A percentile compares a stretch with the other conserved stretches of the same genome.
These are phyloP conservation scores for Butyriboletus loyo DNA, from an alignment of 768 basidiomycete genomes.

Conservation along the genomic window DNA sequence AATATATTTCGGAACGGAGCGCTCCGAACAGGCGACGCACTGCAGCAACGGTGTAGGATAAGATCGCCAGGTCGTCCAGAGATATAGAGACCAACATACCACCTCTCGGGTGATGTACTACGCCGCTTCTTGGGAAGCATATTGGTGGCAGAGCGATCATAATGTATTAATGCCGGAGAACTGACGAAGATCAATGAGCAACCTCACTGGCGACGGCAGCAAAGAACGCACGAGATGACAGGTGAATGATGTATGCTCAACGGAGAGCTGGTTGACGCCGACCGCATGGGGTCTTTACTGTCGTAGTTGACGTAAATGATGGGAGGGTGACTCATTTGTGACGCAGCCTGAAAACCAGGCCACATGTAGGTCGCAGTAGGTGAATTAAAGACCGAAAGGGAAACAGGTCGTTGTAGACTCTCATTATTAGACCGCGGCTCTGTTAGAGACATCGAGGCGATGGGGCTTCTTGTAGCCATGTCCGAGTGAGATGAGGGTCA, in stretches of 20 bases:
- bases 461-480: slow-evolving; percentile 18
- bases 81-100: slow-evolving; percentile 18
- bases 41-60: slow-evolving; percentile 9
- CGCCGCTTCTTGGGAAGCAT: slow-evolving; percentile 33
- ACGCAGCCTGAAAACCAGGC: slow-evolving; percentile 45
- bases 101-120: slow-evolving; percentile 30
- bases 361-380: slow-evolving; percentile 46
- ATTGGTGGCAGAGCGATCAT: slow-evolving; percentile 28
- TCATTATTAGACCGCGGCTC: slow-evolving; percentile 24
- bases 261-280: slow-evolving; percentile 29
- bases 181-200: slow-evolving; percentile 19
- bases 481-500: slow-evolving; percentile 18
- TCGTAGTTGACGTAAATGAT: slow-evolving; percentile 38
- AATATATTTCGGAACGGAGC: slow-evolving; percentile 16
- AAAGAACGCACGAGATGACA: slow-evolving; percentile 29
- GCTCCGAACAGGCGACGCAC: slow-evolving; percentile 12
- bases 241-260: slow-evolving; percentile 30
- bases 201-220: slow-evolving; percentile 7
- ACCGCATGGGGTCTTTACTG: slow-evolving; percentile 32
- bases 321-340: slow-evolving; percentile 40
- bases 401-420: slow-evolving; percentile 31
- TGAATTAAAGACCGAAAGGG: slow-evolving; percentile 42
- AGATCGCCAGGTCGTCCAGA: slow-evolving; percentile 4
- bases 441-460: slow-evolving; percentile 19
- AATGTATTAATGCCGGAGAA: slow-evolving; percentile 28